phyloP scores from a whole-genome alignment of 2,329 filamentous ascomycete genomes.

The Berkeleyomyces rouxiae region DNA sequence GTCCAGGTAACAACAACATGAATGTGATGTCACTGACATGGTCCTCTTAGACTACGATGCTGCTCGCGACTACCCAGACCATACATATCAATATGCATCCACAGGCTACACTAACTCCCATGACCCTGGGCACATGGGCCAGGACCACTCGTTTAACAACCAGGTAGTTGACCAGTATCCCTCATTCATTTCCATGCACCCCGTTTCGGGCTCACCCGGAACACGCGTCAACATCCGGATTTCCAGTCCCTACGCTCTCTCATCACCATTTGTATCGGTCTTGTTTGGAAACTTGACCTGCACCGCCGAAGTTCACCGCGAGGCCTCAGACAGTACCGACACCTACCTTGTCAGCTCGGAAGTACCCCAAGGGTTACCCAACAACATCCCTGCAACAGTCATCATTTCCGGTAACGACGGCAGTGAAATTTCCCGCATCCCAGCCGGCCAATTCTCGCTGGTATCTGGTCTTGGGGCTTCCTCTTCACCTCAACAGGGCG shows the following conservation, averaged over 20 bases:
- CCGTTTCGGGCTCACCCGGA: constrained; percentile 49
- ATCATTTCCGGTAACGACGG: constrained; percentile 35
- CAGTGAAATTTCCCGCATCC: constrained; percentile 35
- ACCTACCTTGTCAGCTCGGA: constrained; percentile 56
- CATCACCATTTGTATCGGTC: not conserved
- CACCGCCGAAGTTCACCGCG: constrained; percentile 47
- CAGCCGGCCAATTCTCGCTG: constrained; percentile 22
- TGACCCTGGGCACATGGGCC: constrained; percentile 26
- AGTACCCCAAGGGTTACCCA: constrained; percentile 39
- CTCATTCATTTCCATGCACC: constrained; percentile 32
- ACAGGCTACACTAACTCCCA: constrained; percentile 22
- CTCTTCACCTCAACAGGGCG: not conserved
- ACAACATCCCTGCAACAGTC: constrained; percentile 30
- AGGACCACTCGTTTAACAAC: constrained; percentile 38
- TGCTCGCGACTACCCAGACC: constrained; percentile 42
- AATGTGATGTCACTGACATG: not conserved
- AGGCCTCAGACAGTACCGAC: constrained; percentile 18
- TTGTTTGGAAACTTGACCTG: constrained; percentile 17
- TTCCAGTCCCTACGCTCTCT: constrained; percentile 41
- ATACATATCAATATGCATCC: constrained; percentile 34
- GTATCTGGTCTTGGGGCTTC: not conserved
- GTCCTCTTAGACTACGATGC: constrained; percentile 37
- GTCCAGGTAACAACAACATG: no score
- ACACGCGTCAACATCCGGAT: constrained; percentile 60
- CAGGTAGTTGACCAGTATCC: constrained; percentile 52